phyloP scores from a whole-genome alignment of 179 eudicot species.

The Silene noctiflora region DNA sequence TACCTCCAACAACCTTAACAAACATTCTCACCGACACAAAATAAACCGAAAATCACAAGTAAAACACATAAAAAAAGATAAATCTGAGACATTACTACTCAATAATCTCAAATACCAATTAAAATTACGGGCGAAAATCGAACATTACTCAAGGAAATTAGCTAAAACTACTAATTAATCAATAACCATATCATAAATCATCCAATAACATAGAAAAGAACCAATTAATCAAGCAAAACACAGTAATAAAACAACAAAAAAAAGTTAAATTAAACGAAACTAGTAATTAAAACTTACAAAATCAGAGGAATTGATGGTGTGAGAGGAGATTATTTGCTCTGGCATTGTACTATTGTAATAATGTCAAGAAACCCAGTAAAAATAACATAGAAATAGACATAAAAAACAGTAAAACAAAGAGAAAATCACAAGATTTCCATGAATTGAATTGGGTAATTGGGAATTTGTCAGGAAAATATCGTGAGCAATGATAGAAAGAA shows the following conservation, averaged over 20 bases:
- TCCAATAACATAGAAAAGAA: too few relatives aligned
- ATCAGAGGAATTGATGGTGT: slow-evolving; percentile 9
- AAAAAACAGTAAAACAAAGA: background rate
- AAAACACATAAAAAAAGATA: background rate
- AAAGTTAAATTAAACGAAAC: background rate
- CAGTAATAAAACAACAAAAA: background rate
- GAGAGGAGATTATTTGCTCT: slow-evolving; percentile 16
- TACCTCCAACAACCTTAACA: background rate
- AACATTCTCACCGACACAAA: background rate
- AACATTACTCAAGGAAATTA: background rate
- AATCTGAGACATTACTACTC: background rate
- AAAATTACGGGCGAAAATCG: background rate
- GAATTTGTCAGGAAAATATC: background rate
- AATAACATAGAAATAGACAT: background rate
- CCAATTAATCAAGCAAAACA: background rate
- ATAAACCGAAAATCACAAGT: slow-evolving; percentile 4
- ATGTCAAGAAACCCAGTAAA: background rate
- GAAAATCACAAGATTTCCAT: slow-evolving; percentile 8
- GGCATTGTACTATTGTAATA: slow-evolving; percentile 22
- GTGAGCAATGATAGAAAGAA: background rate
- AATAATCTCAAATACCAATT: background rate
- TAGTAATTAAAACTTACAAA: slow-evolving; percentile 13
- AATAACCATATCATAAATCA: too few relatives aligned
- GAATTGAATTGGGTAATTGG: background rate
- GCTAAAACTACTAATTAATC: background rate